phyloP scores from a whole-genome alignment of 2,329 filamentous ascomycete species.

The Ophiostoma sp. region DNA sequence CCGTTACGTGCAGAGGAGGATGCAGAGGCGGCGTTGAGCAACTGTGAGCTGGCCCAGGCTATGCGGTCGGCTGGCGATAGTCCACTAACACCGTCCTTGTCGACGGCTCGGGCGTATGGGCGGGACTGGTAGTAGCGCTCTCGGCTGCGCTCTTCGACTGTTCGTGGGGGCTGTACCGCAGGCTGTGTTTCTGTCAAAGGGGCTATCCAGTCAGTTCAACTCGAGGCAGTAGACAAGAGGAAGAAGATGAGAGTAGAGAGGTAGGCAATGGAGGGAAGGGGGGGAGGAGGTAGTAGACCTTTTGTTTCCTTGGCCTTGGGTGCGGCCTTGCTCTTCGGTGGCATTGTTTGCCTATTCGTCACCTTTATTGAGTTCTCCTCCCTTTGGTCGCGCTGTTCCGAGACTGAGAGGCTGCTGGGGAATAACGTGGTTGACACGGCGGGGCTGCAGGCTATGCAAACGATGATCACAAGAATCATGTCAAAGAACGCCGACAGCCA shows the following conservation, averaged over 20 bases:
- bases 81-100: conserved; percentile 41
- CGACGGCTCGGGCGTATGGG: conserved; percentile 43
- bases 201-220: neutral
- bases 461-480: neutral
- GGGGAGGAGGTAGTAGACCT: conserved; percentile 23
- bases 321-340: conserved; percentile 32
- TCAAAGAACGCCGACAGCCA: neutral
- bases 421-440: neutral
- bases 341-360: conserved; percentile 30
- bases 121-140: conserved; percentile 47
- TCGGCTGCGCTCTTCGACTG: conserved; percentile 45
- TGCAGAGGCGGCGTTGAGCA: conserved; percentile 40
- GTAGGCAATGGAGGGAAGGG: neutral
- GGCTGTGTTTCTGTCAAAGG: conserved; percentile 22
- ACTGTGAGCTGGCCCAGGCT: conserved; percentile 44
- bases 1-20: conserved; percentile 30
- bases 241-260: neutral
- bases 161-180: conserved; percentile 37
- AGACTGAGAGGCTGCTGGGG: neutral
- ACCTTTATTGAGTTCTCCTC: neutral
- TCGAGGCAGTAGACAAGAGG: conserved; percentile 12
- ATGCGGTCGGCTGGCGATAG: conserved; percentile 46
- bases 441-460: neutral
- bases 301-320: conserved; percentile 31
- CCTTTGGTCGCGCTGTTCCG: neutral